Evolutionary conservation across 306 rosid species (phyloP).

Genomic region (Erythrophleum fordii): DNA sequence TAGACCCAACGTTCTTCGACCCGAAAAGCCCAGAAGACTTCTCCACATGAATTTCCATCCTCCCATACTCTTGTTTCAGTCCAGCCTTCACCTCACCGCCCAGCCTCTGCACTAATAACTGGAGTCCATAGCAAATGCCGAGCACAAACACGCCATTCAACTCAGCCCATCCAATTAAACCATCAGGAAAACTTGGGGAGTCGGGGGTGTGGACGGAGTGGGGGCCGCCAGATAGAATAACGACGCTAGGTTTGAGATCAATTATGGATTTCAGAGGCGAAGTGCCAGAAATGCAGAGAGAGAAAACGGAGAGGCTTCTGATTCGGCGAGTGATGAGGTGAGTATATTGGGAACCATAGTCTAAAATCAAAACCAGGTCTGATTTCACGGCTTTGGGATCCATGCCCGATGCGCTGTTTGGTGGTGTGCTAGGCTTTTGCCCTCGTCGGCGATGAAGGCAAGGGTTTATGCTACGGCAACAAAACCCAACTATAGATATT

Average conservation of each 20-base stretch:
- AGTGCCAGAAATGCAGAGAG: slow-evolving; percentile 91
- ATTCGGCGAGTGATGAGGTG: slow-evolving; percentile 98
- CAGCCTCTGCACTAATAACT: slow-evolving; percentile 79
- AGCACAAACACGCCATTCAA: slow-evolving; percentile 64
- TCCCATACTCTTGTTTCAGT: slow-evolving; percentile 84
- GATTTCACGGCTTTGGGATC: slow-evolving; percentile 69
- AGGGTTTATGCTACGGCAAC: slow-evolving; percentile 44
- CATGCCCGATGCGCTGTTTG: slow-evolving; percentile 23
- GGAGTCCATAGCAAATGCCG: slow-evolving; percentile 95
- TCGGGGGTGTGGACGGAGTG: slow-evolving; percentile 86
- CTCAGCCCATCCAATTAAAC: slow-evolving; percentile 79
- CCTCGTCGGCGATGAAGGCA: background rate
- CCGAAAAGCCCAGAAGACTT: slow-evolving; percentile 53
- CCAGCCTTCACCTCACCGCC: slow-evolving; percentile 85
- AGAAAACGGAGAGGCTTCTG: slow-evolving; percentile 77
- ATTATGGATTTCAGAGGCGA: slow-evolving; percentile 67
- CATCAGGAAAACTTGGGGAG: slow-evolving; percentile 78
- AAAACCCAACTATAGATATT: background rate
- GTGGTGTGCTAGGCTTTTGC: slow-evolving; percentile 21
- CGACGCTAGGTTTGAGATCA: slow-evolving; percentile 71
- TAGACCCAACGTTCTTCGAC: slow-evolving; percentile 50
- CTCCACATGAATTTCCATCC: slow-evolving; percentile 78
- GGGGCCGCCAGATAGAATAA: slow-evolving; percentile 96
- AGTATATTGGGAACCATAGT: slow-evolving; percentile 93
- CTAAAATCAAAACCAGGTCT: slow-evolving; percentile 80